Conservation (phyloP, 345 rosid species). For the Salix viminalis region DNA sequence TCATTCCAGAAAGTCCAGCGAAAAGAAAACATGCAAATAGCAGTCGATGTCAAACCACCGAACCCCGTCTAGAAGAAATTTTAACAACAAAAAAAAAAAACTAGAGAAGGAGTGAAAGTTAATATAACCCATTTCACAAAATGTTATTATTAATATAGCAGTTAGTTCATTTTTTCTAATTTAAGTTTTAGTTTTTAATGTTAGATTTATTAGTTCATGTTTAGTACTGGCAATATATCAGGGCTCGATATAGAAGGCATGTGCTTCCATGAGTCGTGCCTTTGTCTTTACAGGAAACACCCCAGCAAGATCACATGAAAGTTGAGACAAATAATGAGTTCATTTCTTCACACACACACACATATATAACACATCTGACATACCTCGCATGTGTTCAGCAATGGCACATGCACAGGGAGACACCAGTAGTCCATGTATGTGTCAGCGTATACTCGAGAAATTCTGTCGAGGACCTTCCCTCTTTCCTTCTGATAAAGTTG, state of each 20-base stretch:
- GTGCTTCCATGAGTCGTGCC: neutral
- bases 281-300: neutral
- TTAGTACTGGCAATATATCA: neutral
- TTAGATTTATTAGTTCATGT: no score
- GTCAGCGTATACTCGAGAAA: neutral
- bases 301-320: neutral
- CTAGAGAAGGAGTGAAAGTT: neutral
- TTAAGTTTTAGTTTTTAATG: no score
- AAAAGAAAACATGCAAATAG: neutral
- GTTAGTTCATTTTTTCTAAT: no score
- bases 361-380: neutral
- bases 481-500: no score
- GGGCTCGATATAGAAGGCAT: neutral
- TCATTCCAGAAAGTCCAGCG: neutral
- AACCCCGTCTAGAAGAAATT: neutral
- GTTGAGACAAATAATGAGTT: neutral
- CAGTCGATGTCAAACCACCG: neutral
- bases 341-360: neutral
- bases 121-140: no score
- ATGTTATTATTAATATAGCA: no score
- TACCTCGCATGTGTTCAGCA: neutral
- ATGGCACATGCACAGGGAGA: neutral
- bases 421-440: neutral
- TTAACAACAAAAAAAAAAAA: no score
- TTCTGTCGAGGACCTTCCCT: constrained; percentile 8